phyloP scores from a whole-genome alignment of 441 rosid genomes.

The Pelargonium citronellum region DNA sequence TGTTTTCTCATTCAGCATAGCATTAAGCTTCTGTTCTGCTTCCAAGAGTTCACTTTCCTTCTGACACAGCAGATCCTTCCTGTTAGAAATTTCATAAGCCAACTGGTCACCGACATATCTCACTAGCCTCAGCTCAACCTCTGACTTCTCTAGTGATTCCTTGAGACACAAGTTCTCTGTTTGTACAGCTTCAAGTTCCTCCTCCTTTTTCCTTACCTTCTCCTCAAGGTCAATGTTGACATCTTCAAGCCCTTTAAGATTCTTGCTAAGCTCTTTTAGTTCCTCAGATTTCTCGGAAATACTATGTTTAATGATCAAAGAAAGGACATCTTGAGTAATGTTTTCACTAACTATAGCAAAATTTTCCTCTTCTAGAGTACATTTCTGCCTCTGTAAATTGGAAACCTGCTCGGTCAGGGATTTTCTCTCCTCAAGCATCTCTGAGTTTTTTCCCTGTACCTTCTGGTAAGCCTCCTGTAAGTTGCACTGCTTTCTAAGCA shows the following conservation, averaged over 20 bases:
- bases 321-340: slow-evolving; percentile 46
- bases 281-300: slow-evolving; percentile 42
- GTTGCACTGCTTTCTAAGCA: slow-evolving; percentile 41
- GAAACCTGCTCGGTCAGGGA: slow-evolving; percentile 39
- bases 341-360: slow-evolving; percentile 40
- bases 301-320: slow-evolving; percentile 45
- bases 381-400: slow-evolving; percentile 44
- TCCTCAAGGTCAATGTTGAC: slow-evolving; percentile 49
- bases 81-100: slow-evolving; percentile 39
- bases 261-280: slow-evolving; percentile 38
- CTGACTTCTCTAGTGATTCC: slow-evolving; percentile 32
- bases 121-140: slow-evolving; percentile 35
- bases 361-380: slow-evolving; percentile 54
- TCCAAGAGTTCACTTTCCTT: slow-evolving; percentile 43
- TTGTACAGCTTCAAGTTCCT: slow-evolving; percentile 35
- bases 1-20: slow-evolving; percentile 38
- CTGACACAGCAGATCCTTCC: slow-evolving; percentile 35
- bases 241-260: slow-evolving; percentile 37
- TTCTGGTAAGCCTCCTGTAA: slow-evolving; percentile 37
- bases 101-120: slow-evolving; percentile 39
- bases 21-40: slow-evolving; percentile 37
- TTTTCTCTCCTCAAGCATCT: slow-evolving; percentile 40
- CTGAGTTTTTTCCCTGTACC: slow-evolving; percentile 48
- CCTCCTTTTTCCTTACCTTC: slow-evolving; percentile 42
- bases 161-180: slow-evolving; percentile 32